Evolutionary conservation across 163 green algal genomes (phyloP).

Genomic region (Chloroidium sp.): DNA sequence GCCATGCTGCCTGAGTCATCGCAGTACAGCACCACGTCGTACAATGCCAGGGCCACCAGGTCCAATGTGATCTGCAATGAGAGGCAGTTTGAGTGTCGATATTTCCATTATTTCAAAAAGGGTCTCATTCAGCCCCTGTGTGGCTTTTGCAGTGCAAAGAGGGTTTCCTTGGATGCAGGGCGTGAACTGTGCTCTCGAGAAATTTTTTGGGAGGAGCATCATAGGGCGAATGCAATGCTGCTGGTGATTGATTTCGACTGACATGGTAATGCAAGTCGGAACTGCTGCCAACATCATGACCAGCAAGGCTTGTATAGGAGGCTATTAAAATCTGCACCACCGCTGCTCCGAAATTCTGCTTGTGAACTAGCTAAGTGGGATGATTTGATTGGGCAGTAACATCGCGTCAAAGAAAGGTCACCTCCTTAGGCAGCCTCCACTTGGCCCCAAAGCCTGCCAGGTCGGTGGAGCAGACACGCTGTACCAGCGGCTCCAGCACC

Average conservation of each 20-base stretch:
- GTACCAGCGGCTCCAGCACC: conserved; percentile 16
- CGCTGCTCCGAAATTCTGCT: not conserved
- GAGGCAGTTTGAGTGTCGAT: too few relatives aligned
- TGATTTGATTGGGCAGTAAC: too few relatives aligned
- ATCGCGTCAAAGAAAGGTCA: not conserved
- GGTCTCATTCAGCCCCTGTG: too few relatives aligned
- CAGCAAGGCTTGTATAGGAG: not conserved
- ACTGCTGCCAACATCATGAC: not conserved
- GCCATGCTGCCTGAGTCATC: conserved; percentile 26
- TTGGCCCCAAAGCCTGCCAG: not conserved
- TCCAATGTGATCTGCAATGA: conserved; percentile 23
- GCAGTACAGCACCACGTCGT: conserved; percentile 33
- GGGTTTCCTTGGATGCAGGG: too few relatives aligned
- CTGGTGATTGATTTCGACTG: not conserved
- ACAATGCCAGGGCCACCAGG: conserved; percentile 28
- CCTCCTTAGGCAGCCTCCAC: not conserved
- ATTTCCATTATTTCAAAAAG: too few relatives aligned
- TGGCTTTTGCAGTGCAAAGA: too few relatives aligned
- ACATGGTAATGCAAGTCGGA: conserved; percentile 6
- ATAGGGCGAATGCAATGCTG: conserved; percentile 22
- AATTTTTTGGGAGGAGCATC: too few relatives aligned
- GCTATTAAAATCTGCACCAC: not conserved
- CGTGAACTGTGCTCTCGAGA: too few relatives aligned
- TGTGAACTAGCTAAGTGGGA: not conserved
- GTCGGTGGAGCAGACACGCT: not conserved